phyloP scores from a whole-genome alignment of 176 grass and related monocot species.

The Musa troglodytarum region DNA sequence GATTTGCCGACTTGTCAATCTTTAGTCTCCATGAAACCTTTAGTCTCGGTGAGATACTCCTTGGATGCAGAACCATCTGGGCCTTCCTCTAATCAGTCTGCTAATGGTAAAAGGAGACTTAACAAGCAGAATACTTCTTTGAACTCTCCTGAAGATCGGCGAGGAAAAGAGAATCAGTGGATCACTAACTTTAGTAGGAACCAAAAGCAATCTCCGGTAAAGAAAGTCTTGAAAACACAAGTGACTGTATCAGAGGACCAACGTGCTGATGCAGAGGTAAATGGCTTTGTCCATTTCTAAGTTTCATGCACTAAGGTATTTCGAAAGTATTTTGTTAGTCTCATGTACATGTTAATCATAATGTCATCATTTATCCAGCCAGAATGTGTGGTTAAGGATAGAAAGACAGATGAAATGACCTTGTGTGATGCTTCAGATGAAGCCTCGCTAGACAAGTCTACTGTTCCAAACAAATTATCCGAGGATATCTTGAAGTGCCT shows the following conservation, averaged over 20 bases:
- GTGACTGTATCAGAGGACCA: conserved; percentile 27
- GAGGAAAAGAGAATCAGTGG: conserved; percentile 67
- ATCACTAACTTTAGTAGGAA: conserved; percentile 34
- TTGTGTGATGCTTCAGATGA: conserved; percentile 24
- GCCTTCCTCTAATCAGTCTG: conserved; percentile 23
- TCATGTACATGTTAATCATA: background rate
- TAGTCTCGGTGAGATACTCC: background rate
- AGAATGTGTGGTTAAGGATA: conserved; percentile 26
- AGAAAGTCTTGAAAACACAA: conserved; percentile 41
- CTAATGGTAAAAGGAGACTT: conserved; percentile 27
- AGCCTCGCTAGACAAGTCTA: conserved; percentile 28
- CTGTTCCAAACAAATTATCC: conserved; percentile 60
- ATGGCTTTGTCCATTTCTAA: background rate
- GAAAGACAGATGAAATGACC: conserved; percentile 21
- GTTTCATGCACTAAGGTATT: background rate
- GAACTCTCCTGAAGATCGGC: conserved; percentile 20
- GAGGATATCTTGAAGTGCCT: conserved; percentile 83
- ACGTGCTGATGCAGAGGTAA: conserved; percentile 37
- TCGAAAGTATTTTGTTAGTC: background rate
- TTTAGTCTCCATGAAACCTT: background rate
- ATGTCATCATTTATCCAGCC: conserved; percentile 19
- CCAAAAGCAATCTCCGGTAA: conserved; percentile 35
- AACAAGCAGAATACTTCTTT: conserved; percentile 26
- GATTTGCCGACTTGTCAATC: conserved; percentile 22
- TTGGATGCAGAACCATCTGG: conserved; percentile 28